These are phyloP conservation scores for Chenopodium berlandieri DNA, from an alignment of 148 eudicot species.

Conservation along the genomic window DNA sequence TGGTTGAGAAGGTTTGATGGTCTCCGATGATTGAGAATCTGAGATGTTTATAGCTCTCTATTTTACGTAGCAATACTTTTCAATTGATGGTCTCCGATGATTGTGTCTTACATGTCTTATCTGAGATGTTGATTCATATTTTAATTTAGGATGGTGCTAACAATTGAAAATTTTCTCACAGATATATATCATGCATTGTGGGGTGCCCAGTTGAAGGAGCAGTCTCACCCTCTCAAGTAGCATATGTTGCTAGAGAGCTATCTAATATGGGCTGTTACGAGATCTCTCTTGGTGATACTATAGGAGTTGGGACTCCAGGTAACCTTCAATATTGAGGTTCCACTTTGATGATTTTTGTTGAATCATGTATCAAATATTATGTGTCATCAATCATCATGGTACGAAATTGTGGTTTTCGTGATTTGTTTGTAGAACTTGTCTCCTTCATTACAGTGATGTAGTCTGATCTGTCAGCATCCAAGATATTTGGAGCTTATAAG, in stretches of 20 bases:
- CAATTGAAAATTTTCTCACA: constrained; percentile 27
- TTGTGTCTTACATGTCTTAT: constrained; percentile 1
- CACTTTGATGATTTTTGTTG: background rate
- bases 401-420: background rate
- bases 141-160: constrained; percentile 1
- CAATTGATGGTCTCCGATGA: too few relatives aligned
- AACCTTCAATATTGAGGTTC: background rate
- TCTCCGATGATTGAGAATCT: background rate
- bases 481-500: background rate
- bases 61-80: too few relatives aligned
- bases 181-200: constrained; percentile 94
- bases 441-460: too few relatives aligned
- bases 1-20: background rate
- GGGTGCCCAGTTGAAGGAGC: constrained; percentile 97
- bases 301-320: constrained; percentile 98
- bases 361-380: background rate
- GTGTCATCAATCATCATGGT: background rate
- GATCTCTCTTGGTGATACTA: constrained; percentile 95
- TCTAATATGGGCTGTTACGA: constrained; percentile 78
- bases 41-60: background rate
- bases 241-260: constrained; percentile 81
- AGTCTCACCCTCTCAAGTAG: constrained; percentile 83
- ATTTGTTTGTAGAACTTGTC: background rate
- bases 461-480: background rate
- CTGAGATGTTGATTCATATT: background rate